Percentiles rank a stretch among this genome's conserved stretches.
phyloP scores from a whole-genome alignment of 495 filamentous ascomycete species.

The Chaetomidium leptoderma region DNA sequence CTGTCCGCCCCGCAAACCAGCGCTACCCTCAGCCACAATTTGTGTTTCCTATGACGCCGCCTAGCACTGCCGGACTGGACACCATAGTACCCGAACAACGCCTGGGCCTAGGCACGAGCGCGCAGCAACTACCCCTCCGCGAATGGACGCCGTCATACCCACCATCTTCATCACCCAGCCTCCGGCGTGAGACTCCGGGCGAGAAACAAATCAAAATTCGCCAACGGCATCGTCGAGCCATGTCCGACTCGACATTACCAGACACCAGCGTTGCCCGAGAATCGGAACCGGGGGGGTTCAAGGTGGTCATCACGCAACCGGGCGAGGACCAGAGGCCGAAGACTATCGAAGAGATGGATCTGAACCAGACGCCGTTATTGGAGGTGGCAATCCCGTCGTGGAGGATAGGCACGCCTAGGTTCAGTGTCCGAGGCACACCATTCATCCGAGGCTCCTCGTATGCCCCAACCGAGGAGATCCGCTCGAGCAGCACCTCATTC shows the following conservation, averaged over 20 bases:
- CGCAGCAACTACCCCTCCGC: slow-evolving; percentile 28
- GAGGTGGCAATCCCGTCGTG: slow-evolving; percentile 84
- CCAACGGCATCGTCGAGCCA: slow-evolving; percentile 43
- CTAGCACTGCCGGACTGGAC: slow-evolving; percentile 53
- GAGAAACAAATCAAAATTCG: slow-evolving; percentile 32
- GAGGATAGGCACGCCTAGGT: slow-evolving; percentile 75
- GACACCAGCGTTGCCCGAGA: slow-evolving; percentile 47
- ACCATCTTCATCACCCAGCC: slow-evolving; percentile 31
- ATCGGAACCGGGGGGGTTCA: slow-evolving; percentile 63
- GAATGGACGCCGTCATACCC: slow-evolving; percentile 41
- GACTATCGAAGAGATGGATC: slow-evolving; percentile 56
- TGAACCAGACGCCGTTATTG: slow-evolving; percentile 52
- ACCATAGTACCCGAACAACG: slow-evolving; percentile 36
- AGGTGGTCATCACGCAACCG: slow-evolving; percentile 79
- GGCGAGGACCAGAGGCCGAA: slow-evolving; percentile 55
- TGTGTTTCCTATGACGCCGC: slow-evolving; percentile 55
- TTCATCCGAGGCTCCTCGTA: slow-evolving; percentile 73
- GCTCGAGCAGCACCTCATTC: slow-evolving; percentile 44
- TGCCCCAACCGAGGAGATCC: slow-evolving; percentile 50
- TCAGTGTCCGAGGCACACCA: slow-evolving; percentile 72
- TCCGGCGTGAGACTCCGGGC: slow-evolving; percentile 25
- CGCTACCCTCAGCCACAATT: slow-evolving; percentile 57
- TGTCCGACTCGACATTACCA: slow-evolving; percentile 48
- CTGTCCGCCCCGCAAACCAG: slow-evolving; percentile 53
- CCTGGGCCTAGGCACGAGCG: slow-evolving; percentile 35